A percentile compares a stretch with the other conserved stretches of the same genome.
Evolutionary conservation across 805 yeast species (phyloP).

Genomic region (Wickerhamiella slavikovae): DNA sequence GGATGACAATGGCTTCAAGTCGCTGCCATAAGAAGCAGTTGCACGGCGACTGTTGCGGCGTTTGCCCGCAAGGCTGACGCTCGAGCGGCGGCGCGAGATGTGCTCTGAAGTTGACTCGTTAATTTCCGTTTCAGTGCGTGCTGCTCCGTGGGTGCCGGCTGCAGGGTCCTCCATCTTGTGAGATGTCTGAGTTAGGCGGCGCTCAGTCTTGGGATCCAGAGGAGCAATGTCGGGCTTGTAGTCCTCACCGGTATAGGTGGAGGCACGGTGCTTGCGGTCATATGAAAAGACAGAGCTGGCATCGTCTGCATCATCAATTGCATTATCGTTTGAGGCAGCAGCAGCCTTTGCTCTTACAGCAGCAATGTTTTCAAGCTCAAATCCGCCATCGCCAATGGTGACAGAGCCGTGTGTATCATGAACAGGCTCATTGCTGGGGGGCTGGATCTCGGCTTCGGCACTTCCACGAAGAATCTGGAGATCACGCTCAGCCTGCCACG

Average conservation of each 20-base stretch:
- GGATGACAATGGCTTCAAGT: slow-evolving; percentile 15
- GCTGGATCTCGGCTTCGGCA: not conserved
- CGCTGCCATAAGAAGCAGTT: slow-evolving; percentile 18
- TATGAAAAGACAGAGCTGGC: slow-evolving; percentile 16
- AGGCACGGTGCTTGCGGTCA: slow-evolving; percentile 15
- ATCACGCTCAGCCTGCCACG: slow-evolving; percentile 10
- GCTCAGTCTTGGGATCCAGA: slow-evolving; percentile 15
- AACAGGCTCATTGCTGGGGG: slow-evolving; percentile 1
- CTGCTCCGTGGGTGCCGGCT: slow-evolving; percentile 15
- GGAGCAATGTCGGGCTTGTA: slow-evolving; percentile 15
- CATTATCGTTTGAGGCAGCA: slow-evolving; percentile 1
- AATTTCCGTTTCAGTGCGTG: slow-evolving; percentile 14
- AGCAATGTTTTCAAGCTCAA: not conserved
- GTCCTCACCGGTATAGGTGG: slow-evolving; percentile 11
- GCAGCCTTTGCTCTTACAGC: not conserved
- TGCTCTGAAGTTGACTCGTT: slow-evolving; percentile 10
- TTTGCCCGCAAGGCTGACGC: slow-evolving; percentile 10
- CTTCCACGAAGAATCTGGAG: slow-evolving; percentile 7
- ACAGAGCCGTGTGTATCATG: not conserved
- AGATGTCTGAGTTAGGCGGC: slow-evolving; percentile 15
- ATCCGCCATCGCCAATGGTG: not conserved
- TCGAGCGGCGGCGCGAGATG: slow-evolving; percentile 12
- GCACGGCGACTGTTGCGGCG: slow-evolving; percentile 14
- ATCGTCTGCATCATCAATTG: slow-evolving; percentile 9
- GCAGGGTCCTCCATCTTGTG: slow-evolving; percentile 16